Conservation (phyloP, 768 basidiomycete species). For the Pleurotus tuber-regium region DNA sequence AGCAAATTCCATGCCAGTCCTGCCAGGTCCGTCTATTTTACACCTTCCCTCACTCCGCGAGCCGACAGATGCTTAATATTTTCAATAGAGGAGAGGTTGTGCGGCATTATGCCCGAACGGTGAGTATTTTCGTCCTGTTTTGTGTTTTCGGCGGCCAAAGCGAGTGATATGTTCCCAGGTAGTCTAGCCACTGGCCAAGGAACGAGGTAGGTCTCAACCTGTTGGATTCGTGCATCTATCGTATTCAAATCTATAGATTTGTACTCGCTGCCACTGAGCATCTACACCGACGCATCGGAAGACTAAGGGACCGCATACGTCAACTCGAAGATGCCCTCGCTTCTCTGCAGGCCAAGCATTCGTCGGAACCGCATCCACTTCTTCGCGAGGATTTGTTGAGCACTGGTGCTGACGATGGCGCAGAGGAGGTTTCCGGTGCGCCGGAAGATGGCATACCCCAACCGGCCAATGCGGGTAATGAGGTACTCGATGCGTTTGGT, state of each 20-base stretch:
- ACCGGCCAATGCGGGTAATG: slow-evolving; percentile 23
- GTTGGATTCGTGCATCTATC: slow-evolving; percentile 2
- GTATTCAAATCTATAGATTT: slow-evolving; percentile 30
- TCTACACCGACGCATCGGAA: slow-evolving; percentile 53
- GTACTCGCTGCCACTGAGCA: slow-evolving; percentile 68
- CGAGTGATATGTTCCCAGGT: slow-evolving; percentile 32
- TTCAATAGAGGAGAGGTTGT: slow-evolving; percentile 58
- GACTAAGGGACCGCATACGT: slow-evolving; percentile 52
- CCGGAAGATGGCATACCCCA: slow-evolving; percentile 12
- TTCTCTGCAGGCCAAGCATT: slow-evolving; percentile 46
- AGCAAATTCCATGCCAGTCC: slow-evolving; percentile 76
- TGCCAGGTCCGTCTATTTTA: slow-evolving; percentile 49
- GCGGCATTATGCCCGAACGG: slow-evolving; percentile 72
- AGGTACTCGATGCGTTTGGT: slow-evolving; percentile 56
- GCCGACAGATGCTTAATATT: slow-evolving; percentile 8
- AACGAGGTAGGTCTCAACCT: slow-evolving; percentile 47
- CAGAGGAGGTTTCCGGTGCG: slow-evolving; percentile 17
- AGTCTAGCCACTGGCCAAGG: slow-evolving; percentile 80
- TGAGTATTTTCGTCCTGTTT: slow-evolving; percentile 22
- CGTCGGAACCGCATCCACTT: slow-evolving; percentile 56
- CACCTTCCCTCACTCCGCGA: slow-evolving; percentile 9
- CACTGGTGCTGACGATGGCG: slow-evolving; percentile 26
- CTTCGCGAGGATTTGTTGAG: slow-evolving; percentile 51
- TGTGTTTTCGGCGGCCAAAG: slow-evolving; percentile 8
- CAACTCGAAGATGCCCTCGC: slow-evolving; percentile 62